Evolutionary conservation across 2,329 filamentous ascomycete genomes (phyloP), one percentile per base, ranked within the genome.

Genomic region (Neophaeococcomyces aloes): DNA sequence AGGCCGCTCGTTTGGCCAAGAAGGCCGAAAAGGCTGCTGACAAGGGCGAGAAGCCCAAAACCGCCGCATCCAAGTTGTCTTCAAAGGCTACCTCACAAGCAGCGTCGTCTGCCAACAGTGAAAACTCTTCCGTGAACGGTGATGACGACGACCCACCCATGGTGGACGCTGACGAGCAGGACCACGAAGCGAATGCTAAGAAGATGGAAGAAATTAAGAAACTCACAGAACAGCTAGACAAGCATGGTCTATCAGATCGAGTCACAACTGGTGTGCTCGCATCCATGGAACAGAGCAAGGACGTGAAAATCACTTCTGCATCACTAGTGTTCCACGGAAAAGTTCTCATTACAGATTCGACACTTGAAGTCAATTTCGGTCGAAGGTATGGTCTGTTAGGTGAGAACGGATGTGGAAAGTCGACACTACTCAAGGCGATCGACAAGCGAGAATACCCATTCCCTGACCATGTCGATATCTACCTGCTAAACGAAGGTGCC

Each of bases 391-490:
- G 91, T 65, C 74, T 98, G 46, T 72, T 98, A 53, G 91, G 91
- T 61, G 91, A 98, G 77, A 98, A 98, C 82, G 91, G 91, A 54
- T 98, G 91, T 68, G 91, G 91, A 65, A 98, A 98, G 76, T 93
- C 85, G 53, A 98, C 91, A n/a, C 69, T 98, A 27, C 78, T 98
- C 62, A 96, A 95, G 73, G 79, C 91, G 55, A 94, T 98, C 63
- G 82, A 83, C 57, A 81, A 80, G 61, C 84, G 91, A 69, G 93
- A 98, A 68, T 98, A 80, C 65, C 93, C 91, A 51, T 85, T 98
- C 61, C 93, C 91, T 48, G 84, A 94, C 21, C 88, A 95, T 66
- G 76, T 98, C 65, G 93, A 98, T 67, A 93, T 98, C 67, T 98
- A 98, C 71, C 80, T 98, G 35, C 75, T 98, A 56, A 98, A 98